Evolutionary conservation across 2,329 filamentous ascomycete species (phyloP), one percentile per base, ranked within the genome.

Genomic region (Tolypocladium album): DNA sequence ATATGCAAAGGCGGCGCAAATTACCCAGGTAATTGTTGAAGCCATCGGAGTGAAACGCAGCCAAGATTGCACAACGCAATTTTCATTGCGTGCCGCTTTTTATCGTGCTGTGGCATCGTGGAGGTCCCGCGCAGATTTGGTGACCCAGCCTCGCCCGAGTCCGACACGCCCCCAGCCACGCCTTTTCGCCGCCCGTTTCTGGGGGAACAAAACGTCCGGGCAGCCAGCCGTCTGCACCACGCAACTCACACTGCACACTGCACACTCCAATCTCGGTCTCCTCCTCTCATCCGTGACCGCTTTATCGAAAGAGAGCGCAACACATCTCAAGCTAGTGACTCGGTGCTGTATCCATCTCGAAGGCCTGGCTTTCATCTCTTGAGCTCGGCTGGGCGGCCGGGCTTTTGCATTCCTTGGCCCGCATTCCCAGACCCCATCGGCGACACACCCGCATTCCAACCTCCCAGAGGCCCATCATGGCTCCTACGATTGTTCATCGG

Each of bases 401-500:
- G 47, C 24, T 15, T 55, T 36, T 12, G 7, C 57, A 59, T 60
- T 58, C 53, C 40, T 45, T 12, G n/a, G 27, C 20, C 50, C 50
- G 50, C 11, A 11, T 47, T 9, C 42, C 12, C 24, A 8, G 55
- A 43, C 22, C n/a, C 31, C 31, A 53, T 36, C 50, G 57, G 59
- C 58, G 57, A 63, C 57, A 61, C 59, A 62, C 42, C 58, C 60
- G 62, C 66, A 67, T 65, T 65, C 64, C 64, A 62, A 13, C 31
- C 20, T 4, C 31, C 3, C 9, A n/a, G 31, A 15, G 17, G 67
- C 63, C 59, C 58, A 67, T 55, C 61, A 75, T 75, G 78, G 77
- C 78, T 59, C 78, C 78, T 45, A 72, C 76, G 34, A 63, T 78
- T 55, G 57, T 71, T 61, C 65, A 63, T 34, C 64, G 68, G 56